These are phyloP conservation scores for Aspergillus pseudoterreus DNA, from an alignment of 2,329 filamentous ascomycete genomes.

Conservation along the genomic window DNA sequence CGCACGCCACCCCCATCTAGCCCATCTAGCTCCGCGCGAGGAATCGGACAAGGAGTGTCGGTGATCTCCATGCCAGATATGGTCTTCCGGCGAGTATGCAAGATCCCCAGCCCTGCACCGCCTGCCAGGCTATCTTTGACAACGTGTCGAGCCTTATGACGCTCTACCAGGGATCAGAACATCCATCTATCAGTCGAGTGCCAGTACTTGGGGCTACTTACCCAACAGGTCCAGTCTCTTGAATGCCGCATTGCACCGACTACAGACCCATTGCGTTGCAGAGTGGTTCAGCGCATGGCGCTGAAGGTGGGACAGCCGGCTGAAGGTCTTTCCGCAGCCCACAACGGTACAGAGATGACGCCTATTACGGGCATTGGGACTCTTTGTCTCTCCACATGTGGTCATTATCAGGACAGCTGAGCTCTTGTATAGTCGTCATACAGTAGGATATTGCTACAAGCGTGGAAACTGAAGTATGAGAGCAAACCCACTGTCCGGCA, in stretches of 20 bases:
- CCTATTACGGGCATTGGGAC: not conserved
- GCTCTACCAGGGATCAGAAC: not conserved
- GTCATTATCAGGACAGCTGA: not conserved
- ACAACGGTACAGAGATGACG: not conserved
- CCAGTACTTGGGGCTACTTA: not conserved
- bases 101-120: not conserved
- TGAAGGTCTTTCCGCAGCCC: slow-evolving; percentile 1
- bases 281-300: slow-evolving; percentile 7
- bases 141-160: not conserved
- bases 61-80: not conserved
- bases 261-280: not conserved
- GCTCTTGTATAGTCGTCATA: not conserved
- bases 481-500: too few relatives aligned
- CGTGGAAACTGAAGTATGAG: too few relatives aligned
- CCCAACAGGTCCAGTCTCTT: not conserved
- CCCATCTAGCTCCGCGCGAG: too few relatives aligned
- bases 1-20: too few relatives aligned
- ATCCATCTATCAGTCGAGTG: not conserved
- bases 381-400: not conserved
- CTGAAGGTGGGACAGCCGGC: slow-evolving; percentile 3
- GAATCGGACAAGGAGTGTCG: not conserved
- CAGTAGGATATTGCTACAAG: not conserved
- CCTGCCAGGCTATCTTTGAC: not conserved
- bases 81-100: not conserved
- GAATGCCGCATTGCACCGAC: slow-evolving; percentile 1